Percentiles rank a stretch among this genome's conserved stretches.
These are phyloP conservation scores for Rhodofomes roseus DNA, from an alignment of 1,284 basidiomycete genomes.

Conservation along the genomic window DNA sequence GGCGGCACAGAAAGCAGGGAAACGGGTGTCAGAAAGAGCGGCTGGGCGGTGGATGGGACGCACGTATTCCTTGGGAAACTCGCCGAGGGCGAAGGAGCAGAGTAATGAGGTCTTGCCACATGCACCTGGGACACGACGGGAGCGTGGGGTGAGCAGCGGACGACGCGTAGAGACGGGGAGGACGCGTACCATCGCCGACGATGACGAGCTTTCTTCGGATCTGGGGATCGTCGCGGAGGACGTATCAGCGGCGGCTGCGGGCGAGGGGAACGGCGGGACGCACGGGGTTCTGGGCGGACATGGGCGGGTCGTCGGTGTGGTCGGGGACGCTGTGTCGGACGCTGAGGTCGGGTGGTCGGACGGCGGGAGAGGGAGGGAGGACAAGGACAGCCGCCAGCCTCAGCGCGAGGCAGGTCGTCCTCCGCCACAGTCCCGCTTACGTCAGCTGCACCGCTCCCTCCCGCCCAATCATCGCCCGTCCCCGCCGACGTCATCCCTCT, in stretches of 20 bases:
- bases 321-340: neutral
- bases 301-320: slow-evolving; percentile 20
- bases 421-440: neutral
- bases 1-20: neutral
- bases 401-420: neutral
- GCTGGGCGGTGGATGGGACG: slow-evolving; percentile 29
- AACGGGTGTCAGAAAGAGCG: slow-evolving; percentile 2
- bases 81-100: slow-evolving; percentile 90
- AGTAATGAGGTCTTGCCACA: slow-evolving; percentile 84
- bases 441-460: neutral
- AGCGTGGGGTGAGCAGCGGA: too few species aligned
- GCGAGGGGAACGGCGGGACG: slow-evolving; percentile 22
- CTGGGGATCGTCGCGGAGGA: slow-evolving; percentile 31
- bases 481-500: neutral
- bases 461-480: neutral
- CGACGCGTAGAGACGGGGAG: neutral
- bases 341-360: neutral
- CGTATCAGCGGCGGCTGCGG: slow-evolving; percentile 7
- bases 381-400: neutral
- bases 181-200: slow-evolving; percentile 82
- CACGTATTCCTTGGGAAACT: slow-evolving; percentile 97
- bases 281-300: slow-evolving; percentile 49
- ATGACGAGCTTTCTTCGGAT: slow-evolving; percentile 90
- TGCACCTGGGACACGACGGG: too few species aligned
- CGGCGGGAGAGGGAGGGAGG: neutral